Evolutionary conservation across 2,329 filamentous ascomycete genomes (phyloP).

Genomic region (Orbilia brochopaga): DNA sequence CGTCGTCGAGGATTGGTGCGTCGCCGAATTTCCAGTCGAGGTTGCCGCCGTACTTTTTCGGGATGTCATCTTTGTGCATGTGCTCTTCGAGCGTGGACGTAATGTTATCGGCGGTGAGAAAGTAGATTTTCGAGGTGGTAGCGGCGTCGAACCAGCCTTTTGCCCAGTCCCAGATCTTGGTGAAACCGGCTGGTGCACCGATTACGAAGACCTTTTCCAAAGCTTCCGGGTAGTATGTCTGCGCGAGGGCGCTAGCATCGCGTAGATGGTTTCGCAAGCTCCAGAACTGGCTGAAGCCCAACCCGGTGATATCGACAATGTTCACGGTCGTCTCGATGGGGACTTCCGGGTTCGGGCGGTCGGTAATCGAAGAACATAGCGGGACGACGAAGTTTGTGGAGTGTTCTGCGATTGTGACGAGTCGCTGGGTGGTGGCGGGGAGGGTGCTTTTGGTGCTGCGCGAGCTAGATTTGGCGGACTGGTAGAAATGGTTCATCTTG

Average conservation of each 20-base stretch:
- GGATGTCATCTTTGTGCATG: constrained; percentile 81
- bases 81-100: constrained; percentile 77
- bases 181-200: constrained; percentile 35
- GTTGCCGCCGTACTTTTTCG: constrained; percentile 87
- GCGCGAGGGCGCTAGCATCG: constrained; percentile 35
- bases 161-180: constrained; percentile 81
- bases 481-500: constrained; percentile 79
- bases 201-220: constrained; percentile 47
- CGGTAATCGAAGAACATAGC: constrained; percentile 74
- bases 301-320: constrained; percentile 90
- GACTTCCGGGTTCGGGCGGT: constrained; percentile 62
- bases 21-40: constrained; percentile 83
- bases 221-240: constrained; percentile 46
- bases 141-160: constrained; percentile 95
- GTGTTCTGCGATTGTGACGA: constrained; percentile 96
- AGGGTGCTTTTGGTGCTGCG: constrained; percentile 61
- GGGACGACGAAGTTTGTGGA: constrained; percentile 86
- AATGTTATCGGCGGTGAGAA: constrained; percentile 75
- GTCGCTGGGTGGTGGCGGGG: constrained; percentile 76
- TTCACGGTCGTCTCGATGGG: constrained; percentile 92
- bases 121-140: constrained; percentile 94
- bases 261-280: constrained; percentile 32
- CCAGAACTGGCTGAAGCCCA: constrained; percentile 86
- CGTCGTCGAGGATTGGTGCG: constrained; percentile 72
- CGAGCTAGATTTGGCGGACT: constrained; percentile 66